phyloP scores from a whole-genome alignment of 495 filamentous ascomycete species.

The Hypoxylon crocopeplum region DNA sequence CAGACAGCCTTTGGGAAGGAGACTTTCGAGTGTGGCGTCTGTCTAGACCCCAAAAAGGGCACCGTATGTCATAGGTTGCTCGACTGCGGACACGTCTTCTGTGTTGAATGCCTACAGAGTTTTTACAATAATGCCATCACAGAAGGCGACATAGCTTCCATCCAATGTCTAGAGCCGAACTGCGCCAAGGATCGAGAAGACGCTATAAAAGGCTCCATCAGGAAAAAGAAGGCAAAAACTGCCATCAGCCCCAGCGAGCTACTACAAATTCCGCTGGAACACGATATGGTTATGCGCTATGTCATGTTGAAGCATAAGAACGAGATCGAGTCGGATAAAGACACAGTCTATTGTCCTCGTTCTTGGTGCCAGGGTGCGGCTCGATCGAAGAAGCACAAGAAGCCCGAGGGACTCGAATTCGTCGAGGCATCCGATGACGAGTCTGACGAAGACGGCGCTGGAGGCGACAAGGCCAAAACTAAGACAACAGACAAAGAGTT shows the following conservation, averaged over 20 bases:
- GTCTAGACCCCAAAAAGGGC: conserved; percentile 94
- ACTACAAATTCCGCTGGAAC: conserved; percentile 78
- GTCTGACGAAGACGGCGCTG: conserved; percentile 47
- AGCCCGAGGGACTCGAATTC: conserved; percentile 62
- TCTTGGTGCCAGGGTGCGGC: conserved; percentile 95
- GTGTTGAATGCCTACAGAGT: conserved; percentile 79
- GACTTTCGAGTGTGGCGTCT: conserved; percentile 91
- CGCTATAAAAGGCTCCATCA: conserved; percentile 32
- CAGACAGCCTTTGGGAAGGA: conserved; percentile 77
- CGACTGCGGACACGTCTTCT: conserved; percentile 91
- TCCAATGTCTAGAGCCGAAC: conserved; percentile 77
- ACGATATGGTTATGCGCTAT: conserved; percentile 81
- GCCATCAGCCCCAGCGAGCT: conserved; percentile 87
- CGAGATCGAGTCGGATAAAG: conserved; percentile 86
- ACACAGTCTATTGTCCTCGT: conserved; percentile 92
- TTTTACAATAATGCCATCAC: conserved; percentile 88
- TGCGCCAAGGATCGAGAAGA: conserved; percentile 69
- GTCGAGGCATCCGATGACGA: conserved; percentile 58
- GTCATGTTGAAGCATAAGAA: conserved; percentile 89
- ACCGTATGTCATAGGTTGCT: conserved; percentile 75
- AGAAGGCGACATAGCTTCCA: conserved; percentile 78
- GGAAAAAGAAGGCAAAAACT: conserved; percentile 57
- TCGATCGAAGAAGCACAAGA: conserved; percentile 77
- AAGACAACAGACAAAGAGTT: conserved; percentile 41
- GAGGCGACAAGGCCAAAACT: conserved; percentile 36